Base-by-base conservation (phyloP, 2,329 filamentous ascomycete species). In the Stylonectria norvegica region DNA sequence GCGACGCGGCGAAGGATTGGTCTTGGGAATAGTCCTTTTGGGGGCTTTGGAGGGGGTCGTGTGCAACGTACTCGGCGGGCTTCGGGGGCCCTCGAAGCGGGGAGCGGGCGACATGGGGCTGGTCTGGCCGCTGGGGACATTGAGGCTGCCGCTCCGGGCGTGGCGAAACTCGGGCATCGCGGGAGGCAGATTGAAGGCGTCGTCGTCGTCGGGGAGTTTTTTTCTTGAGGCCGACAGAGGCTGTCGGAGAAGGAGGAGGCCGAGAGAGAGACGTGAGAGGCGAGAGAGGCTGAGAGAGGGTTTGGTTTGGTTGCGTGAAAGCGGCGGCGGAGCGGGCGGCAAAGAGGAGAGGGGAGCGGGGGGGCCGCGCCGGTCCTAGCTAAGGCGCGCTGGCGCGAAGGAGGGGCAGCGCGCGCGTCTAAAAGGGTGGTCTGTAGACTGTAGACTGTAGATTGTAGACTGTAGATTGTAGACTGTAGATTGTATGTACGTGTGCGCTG, bases 31-130 rank as follows among this genome's bases (percentile, higher is more conserved):
- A n/a, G n/a, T n/a, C 38, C 36, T 47, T 50, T 50, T 34, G 36
- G 50, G 36, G 36, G 40, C 46, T 40, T 45, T 44, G 45, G n/a
- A n/a, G 45, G 53, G 50, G 50, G 46, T 50, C 48, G 53, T 53
- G 49, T 54, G 53, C 51, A 50, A 55, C 55, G 42, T 70, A 79
- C 78, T 81, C 19, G 79, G 79, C 49, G 79, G 79, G 63, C 79
- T 83, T 54, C 79, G 67, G 33, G 79, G 76, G 47, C 76, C 77
- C 42, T 81, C 78, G 57, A 80, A 79, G 52, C 76, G 62, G 50
- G 61, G 56, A 47, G 58, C 52, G 32, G 57, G 53, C 40, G 66
- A 53, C 58, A 60, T 55, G 40, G 53, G 40, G 40, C 43, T 50
- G 47, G 52, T 46, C 40, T 34, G 50, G 42, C 53, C 58, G 55